phyloP scores from a whole-genome alignment of 148 eudicot genomes.

The Dysphania ambrosioides region DNA sequence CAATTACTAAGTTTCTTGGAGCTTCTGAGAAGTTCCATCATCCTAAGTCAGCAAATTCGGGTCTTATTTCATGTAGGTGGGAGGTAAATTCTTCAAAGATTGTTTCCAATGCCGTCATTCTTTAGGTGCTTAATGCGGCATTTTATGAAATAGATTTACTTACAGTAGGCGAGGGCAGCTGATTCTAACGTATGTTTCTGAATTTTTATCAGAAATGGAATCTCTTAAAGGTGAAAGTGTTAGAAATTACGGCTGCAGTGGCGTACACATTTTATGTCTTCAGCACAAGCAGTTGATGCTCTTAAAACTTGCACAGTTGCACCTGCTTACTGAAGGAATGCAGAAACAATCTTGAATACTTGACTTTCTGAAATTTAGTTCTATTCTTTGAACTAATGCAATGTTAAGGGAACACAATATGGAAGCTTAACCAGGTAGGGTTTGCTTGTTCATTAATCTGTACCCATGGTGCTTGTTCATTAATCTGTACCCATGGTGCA shows the following conservation, averaged over 20 bases:
- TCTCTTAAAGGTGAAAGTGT: constrained; percentile 29
- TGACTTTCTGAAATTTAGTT: neutral
- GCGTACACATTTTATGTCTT: constrained; percentile 63
- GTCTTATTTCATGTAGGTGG: constrained; percentile 32
- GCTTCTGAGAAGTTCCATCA: constrained; percentile 16
- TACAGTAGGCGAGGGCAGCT: neutral
- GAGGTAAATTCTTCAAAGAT: constrained; percentile 29
- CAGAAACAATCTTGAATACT: constrained; percentile 37
- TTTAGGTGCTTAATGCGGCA: constrained; percentile 37
- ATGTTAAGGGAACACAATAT: neutral
- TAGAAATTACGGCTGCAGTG: constrained; percentile 48
- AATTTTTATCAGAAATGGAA: constrained; percentile 30
- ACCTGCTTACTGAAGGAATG: constrained; percentile 92
- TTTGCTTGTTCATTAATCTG: neutral
- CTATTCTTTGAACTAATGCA: neutral
- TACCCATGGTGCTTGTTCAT: neutral
- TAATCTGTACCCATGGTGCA: neutral
- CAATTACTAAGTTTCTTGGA: constrained; percentile 32
- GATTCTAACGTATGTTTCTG: constrained; percentile 17
- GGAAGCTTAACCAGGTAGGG: neutral
- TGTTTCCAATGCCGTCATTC: constrained; percentile 24
- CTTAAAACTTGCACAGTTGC: constrained; percentile 88
- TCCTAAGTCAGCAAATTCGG: constrained; percentile 30
- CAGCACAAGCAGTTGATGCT: constrained; percentile 91
- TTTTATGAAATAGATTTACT: constrained; percentile 10